Evolutionary conservation across 1,284 basidiomycete genomes (phyloP).

Genomic region (Fomitopsis palustris): DNA sequence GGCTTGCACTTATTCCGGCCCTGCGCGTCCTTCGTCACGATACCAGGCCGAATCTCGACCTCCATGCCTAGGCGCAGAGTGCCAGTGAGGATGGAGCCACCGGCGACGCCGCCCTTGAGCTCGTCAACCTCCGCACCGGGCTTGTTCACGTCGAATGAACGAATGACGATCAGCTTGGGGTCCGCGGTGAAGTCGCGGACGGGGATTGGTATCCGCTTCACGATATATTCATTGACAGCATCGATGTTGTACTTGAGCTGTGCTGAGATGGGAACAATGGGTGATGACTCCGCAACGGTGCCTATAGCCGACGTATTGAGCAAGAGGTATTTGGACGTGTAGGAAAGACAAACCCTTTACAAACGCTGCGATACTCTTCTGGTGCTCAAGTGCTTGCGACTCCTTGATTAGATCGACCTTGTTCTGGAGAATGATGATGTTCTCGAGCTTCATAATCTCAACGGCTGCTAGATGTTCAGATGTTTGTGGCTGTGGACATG

Average conservation of each 20-base stretch:
- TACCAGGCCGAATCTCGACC: conserved; percentile 96
- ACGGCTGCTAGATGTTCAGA: conserved; percentile 98
- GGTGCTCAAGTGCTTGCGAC: conserved; percentile 86
- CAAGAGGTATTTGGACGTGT: neutral
- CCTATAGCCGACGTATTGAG: conserved; percentile 42
- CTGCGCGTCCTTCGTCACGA: conserved; percentile 93
- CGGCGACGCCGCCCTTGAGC: conserved; percentile 96
- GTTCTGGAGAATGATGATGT: conserved; percentile 98
- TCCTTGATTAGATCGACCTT: conserved; percentile 97
- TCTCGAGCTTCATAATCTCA: conserved; percentile 98
- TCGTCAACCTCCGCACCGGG: conserved; percentile 97
- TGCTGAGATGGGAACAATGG: conserved; percentile 97
- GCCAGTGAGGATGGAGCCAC: conserved; percentile 93
- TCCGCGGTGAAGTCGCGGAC: conserved; percentile 90
- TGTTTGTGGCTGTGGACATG: conserved; percentile 98
- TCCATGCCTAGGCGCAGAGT: conserved; percentile 90
- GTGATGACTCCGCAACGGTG: conserved; percentile 94
- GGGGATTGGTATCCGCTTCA: conserved; percentile 94
- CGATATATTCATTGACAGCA: conserved; percentile 99
- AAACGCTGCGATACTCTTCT: conserved; percentile 90
- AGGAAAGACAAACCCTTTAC: conserved; percentile 69
- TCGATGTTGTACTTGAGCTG: conserved; percentile 99
- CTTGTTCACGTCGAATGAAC: conserved; percentile 99
- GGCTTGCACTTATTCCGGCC: conserved; percentile 92
- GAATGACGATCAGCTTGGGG: conserved; percentile 95